Evolutionary conservation across 2,329 filamentous ascomycete species (phyloP).

Genomic region (Colletotrichum limetticola): DNA sequence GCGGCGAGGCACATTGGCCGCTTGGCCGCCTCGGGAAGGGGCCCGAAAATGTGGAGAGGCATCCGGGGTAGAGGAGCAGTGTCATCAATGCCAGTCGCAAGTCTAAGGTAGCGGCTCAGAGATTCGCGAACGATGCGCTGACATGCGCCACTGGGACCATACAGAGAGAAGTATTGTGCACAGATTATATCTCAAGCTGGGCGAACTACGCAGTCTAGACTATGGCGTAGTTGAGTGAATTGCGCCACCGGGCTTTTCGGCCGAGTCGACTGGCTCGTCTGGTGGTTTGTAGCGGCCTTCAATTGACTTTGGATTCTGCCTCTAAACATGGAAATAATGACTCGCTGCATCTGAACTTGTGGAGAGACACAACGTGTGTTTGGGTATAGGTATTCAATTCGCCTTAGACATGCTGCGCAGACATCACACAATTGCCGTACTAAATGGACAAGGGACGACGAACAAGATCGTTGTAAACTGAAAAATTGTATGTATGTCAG

Average conservation of each 20-base stretch:
- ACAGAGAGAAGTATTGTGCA: neutral
- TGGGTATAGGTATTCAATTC: neutral
- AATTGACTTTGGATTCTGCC: neutral
- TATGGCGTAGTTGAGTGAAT: neutral
- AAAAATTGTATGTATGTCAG: neutral
- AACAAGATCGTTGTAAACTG: too few relatives aligned
- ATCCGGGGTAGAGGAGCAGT: slow-evolving; percentile 24
- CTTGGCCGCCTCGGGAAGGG: slow-evolving; percentile 34
- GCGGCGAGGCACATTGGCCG: slow-evolving; percentile 31
- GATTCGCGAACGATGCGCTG: slow-evolving; percentile 3
- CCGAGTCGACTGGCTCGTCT: neutral
- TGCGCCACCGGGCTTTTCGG: neutral
- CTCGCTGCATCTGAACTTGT: slow-evolving; percentile 1
- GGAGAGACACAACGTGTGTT: neutral
- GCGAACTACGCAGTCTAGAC: slow-evolving; percentile 10
- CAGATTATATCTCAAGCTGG: neutral
- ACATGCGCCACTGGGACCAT: slow-evolving; percentile 12
- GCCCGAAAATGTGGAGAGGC: slow-evolving; percentile 28
- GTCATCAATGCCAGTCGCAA: slow-evolving; percentile 25
- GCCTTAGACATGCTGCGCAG: neutral
- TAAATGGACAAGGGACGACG: neutral
- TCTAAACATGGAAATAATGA: neutral
- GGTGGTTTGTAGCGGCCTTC: neutral
- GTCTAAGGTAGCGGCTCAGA: neutral
- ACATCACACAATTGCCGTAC: neutral